Percentiles rank a stretch among this genome's conserved stretches.
Evolutionary conservation across 164 flowering plant species (phyloP).

Genomic region (Amborella trichopoda): DNA sequence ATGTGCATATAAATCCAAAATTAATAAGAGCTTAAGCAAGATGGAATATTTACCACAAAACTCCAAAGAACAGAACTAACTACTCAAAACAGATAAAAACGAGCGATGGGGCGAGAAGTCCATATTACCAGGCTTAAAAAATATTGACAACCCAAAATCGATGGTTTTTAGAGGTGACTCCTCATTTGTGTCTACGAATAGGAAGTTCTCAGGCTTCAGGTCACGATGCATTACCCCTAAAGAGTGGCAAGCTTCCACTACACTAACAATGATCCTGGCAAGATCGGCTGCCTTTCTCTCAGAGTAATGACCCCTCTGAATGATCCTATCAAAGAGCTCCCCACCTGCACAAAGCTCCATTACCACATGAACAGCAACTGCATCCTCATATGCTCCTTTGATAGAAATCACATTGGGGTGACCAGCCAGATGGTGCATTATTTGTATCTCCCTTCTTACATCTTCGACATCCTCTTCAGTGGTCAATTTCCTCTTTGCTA

Average conservation of each 20-base stretch:
- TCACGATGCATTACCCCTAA: conserved; percentile 92
- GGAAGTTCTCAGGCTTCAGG: conserved; percentile 88
- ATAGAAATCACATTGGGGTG: conserved; percentile 49
- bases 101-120: not conserved
- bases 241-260: conserved; percentile 73
- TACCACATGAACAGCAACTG: conserved; percentile 76
- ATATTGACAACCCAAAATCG: conserved; percentile 75
- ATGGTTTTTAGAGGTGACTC: conserved; percentile 68
- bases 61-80: too few relatives aligned
- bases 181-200: conserved; percentile 54
- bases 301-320: conserved; percentile 53
- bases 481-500: conserved; percentile 57
- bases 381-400: conserved; percentile 68
- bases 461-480: conserved; percentile 70
- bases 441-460: conserved; percentile 83
- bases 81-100: too few relatives aligned
- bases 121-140: conserved; percentile 82
- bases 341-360: conserved; percentile 88
- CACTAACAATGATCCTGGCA: conserved; percentile 53
- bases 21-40: too few relatives aligned
- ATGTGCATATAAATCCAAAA: too few relatives aligned
- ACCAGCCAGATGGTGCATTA: conserved; percentile 79
- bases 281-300: conserved; percentile 79
- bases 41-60: too few relatives aligned
- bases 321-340: conserved; percentile 81